Evolutionary conservation across 805 yeast species (phyloP).

Genomic region (Metschnikowia picachoensis): DNA sequence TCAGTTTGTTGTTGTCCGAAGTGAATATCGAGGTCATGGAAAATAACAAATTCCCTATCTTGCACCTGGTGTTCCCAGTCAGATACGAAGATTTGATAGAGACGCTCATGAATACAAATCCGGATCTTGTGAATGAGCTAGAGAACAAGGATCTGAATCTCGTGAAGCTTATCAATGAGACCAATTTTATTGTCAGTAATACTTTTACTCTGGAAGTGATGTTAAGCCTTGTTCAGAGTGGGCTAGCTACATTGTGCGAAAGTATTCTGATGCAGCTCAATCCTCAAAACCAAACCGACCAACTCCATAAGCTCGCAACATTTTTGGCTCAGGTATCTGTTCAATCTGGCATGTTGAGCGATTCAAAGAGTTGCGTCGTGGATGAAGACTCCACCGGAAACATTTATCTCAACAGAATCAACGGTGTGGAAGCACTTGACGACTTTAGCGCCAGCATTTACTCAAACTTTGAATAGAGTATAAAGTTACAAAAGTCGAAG

Average conservation of each 20-base stretch:
- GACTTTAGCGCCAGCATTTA: constrained; percentile 89
- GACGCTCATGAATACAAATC: constrained; percentile 47
- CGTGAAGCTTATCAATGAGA: constrained; percentile 42
- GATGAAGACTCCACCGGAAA: constrained; percentile 34
- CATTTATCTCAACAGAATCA: constrained; percentile 33
- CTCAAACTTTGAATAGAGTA: constrained; percentile 57
- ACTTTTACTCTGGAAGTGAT: constrained; percentile 30
- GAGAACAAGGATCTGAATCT: constrained; percentile 36
- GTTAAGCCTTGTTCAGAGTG: constrained; percentile 29
- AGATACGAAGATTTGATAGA: constrained; percentile 38
- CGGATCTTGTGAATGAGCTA: constrained; percentile 35
- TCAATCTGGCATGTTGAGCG: constrained; percentile 53
- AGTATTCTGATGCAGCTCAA: constrained; percentile 30
- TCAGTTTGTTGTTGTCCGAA: constrained; percentile 37
- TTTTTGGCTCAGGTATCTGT: constrained; percentile 65
- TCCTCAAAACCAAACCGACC: constrained; percentile 17
- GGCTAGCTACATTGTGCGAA: constrained; percentile 32
- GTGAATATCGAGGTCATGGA: constrained; percentile 22
- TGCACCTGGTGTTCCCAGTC: constrained; percentile 34
- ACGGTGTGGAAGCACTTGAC: constrained; percentile 58
- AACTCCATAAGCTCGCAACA: constrained; percentile 49
- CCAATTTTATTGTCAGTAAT: constrained; percentile 38
- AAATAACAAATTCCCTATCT: constrained; percentile 14
- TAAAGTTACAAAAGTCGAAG: no score
- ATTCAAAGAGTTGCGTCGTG: constrained; percentile 35